phyloP scores from a whole-genome alignment of 495 filamentous ascomycete species.

The Xylaria intraflava region DNA sequence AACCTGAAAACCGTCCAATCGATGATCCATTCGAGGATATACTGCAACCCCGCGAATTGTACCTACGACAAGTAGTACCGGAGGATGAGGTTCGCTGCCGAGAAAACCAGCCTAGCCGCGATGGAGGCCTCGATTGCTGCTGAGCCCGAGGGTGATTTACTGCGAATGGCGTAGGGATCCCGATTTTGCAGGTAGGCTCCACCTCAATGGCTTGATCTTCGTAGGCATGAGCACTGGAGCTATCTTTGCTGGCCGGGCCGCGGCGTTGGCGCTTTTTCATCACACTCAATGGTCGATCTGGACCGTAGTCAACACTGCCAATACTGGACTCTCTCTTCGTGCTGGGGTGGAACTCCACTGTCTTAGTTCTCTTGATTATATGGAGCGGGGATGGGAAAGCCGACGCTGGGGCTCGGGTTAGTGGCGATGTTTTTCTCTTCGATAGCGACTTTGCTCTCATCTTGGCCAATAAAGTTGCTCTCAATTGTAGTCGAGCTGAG shows the following conservation, averaged over 20 bases:
- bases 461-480: conserved; percentile 30
- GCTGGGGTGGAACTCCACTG: conserved; percentile 20
- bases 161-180: background rate
- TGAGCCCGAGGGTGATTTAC: background rate
- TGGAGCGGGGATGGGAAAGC: conserved; percentile 22
- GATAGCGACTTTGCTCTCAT: conserved; percentile 7
- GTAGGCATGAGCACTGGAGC: background rate
- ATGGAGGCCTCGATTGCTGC: background rate
- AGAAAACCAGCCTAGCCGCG: conserved; percentile 17
- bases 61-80: conserved; percentile 10
- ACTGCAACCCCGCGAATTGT: conserved; percentile 9
- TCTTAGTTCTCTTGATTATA: conserved; percentile 26
- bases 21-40: conserved; percentile 17
- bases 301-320: conserved; percentile 17
- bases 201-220: background rate
- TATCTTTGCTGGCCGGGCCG: background rate
- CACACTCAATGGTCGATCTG: conserved; percentile 19
- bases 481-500: conserved; percentile 14
- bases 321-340: conserved; percentile 18
- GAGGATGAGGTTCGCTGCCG: conserved; percentile 16
- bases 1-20: conserved; percentile 5
- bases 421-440: background rate
- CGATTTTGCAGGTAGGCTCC: background rate
- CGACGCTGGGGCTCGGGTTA: background rate
- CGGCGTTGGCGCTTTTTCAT: conserved; percentile 17